Conservation (phyloP, 1,139 yeast genomes). For the Yamadazyma trypodendri region DNA sequence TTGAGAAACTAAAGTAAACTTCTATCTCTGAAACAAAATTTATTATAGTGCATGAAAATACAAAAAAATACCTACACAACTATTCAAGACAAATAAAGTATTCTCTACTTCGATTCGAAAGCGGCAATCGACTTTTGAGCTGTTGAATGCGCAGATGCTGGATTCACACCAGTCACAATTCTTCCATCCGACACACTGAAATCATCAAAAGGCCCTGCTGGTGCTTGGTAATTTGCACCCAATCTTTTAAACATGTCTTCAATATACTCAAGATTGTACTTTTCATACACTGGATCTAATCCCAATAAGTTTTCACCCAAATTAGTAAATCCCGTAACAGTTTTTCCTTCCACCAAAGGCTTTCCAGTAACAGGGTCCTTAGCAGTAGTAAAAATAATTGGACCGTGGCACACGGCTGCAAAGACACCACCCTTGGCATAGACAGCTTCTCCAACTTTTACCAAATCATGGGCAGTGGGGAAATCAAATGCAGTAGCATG, state of each 20-base stretch:
- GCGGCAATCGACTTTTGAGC: too few relatives aligned
- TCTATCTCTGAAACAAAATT: too few relatives aligned
- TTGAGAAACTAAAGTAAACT: too few relatives aligned
- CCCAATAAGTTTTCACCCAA: conserved; percentile 48
- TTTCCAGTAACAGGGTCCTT: conserved; percentile 42
- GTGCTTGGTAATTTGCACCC: conserved; percentile 47
- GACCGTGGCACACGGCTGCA: conserved; percentile 71
- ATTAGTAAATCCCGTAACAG: too few relatives aligned
- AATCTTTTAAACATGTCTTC: conserved; percentile 21
- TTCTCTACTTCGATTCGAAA: too few relatives aligned
- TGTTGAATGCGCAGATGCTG: too few relatives aligned
- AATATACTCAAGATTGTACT: conserved; percentile 21
- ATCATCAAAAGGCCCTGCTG: conserved; percentile 37
- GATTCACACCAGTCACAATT: too few relatives aligned
- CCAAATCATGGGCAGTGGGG: conserved; percentile 51
- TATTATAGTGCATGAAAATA: too few relatives aligned
- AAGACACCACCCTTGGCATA: conserved; percentile 54
- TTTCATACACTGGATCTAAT: conserved; percentile 33
- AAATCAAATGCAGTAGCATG: conserved; percentile 60
- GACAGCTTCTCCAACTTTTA: conserved; percentile 43
- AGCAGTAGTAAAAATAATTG: conserved; percentile 50
- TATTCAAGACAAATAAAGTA: too few relatives aligned
- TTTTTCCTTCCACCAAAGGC: conserved; percentile 49
- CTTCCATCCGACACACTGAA: conserved; percentile 53
- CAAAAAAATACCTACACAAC: too few relatives aligned